Base-by-base conservation (phyloP, 352 stramenopile species). In the Globisporangium uncinulatum region DNA sequence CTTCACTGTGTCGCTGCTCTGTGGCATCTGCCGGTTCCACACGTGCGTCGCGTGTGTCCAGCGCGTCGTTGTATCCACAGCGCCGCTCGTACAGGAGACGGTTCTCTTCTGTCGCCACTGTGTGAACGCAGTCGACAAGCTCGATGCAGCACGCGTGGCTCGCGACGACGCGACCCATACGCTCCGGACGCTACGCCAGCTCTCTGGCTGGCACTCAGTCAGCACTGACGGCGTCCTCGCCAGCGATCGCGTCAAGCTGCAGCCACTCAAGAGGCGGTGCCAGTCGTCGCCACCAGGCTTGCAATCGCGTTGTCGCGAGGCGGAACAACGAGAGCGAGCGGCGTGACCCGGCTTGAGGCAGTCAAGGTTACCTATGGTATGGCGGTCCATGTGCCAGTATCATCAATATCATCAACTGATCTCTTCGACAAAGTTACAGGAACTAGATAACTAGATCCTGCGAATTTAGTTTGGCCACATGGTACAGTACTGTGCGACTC, bases 201-300 rank as follows among this genome's bases (percentile, higher is more conserved):
- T 49, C 7, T 42, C 44, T 0, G 44, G 43, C 10, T 13, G 37
- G 24, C 43, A 31, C 32, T 24, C 48, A 8, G 0, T 31, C 8
- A 2, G 17, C n/a, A 6, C 4, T 8, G 53, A 42, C 5, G n/a
- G 32, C 0, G 32, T 24, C 42, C 7, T 24, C 43, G 7, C 15
- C 21, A 20, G 42, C 34, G 57, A 65, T 8, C 62, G 62, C 20
- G 42, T 57, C 46, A 65, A 68, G 47, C 62, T 68, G 39, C 45
- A 54, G 47, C 62, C 62, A 15, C 45, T 68, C 24, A 65, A 65
- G 57, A 68, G 60, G 36, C 63, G 57, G 6, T 62, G 29, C 4
- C 56, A 62, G 56, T 62, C 56, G 15, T 39, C 48, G 7, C 34
- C 13, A 19, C 42, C 17, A 11, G 34, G 7, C 6, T 39, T 39